Evolutionary conservation across 179 eudicot species (phyloP), one percentile per base, ranked within the genome.

Genomic region (Silene noctiflora): DNA sequence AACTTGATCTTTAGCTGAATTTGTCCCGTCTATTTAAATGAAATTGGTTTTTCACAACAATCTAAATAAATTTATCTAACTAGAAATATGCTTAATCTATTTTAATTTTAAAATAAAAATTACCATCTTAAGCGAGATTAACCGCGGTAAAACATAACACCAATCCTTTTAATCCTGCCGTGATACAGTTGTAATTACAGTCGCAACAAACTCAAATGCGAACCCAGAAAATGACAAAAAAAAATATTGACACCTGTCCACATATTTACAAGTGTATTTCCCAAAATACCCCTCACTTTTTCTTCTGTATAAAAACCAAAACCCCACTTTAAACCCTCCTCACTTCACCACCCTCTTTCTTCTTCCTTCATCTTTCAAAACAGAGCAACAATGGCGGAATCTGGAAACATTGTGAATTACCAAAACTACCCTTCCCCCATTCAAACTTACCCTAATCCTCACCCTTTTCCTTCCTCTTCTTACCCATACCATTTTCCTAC

Each of bases 381-480:
- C 66, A 61, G 65, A 61, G 14, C 27, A 61, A 61, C 25, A 61
- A 61, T 61, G 66, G 66, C 66, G 27, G 66, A 61, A 61, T 21
- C 13, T 10, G 4, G 16, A 8, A 61, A 61, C 31, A 6, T 61
- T 20, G 27, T 61, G 29, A 61, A 21, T 22, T 61, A 10, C 66
- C 66, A 24, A 61, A 61, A 61, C 25, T 61, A 61, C 66, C 66
- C 66, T 61, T 61, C 66, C 31, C 1, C 66, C 66, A 21, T 61
- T 22, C 29, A 61, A 61, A 22, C 66, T 4, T 61, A 61, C 27
- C 14, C 66, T 0, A 21, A 12, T 51, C 56, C 56, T 48, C 56
- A 60, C 27, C 65, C 24, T 6, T 6, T 11, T 48, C n/a, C 56
- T 48, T 48, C 1, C 56, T 20, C 25, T 3, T 10, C 65, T 20